Conservation (phyloP, 78 protist species). For the Isochrysis galbana region DNA sequence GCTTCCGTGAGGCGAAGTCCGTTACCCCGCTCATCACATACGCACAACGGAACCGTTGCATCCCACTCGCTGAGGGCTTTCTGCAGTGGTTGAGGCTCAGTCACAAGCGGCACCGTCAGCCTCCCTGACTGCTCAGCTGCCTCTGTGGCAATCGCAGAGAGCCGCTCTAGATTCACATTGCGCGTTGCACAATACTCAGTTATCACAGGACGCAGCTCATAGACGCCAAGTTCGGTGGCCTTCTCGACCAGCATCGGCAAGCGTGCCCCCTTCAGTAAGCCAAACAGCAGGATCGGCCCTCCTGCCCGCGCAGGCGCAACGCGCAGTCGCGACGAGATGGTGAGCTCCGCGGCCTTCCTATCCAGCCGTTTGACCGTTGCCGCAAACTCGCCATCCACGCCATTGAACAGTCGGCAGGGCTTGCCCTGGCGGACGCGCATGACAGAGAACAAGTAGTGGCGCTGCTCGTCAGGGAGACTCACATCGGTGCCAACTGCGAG, state of each 20-base stretch:
- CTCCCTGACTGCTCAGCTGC: conserved; percentile 6
- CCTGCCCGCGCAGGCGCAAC: no score
- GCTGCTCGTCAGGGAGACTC: not conserved
- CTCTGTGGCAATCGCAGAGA: not conserved
- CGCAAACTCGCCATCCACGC: not conserved
- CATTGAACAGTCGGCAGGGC: not conserved
- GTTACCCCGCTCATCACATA: not conserved
- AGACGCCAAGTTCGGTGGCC: not conserved
- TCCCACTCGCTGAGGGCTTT: not conserved
- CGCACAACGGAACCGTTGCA: no score
- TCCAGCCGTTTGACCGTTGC: not conserved
- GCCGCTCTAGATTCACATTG: not conserved
- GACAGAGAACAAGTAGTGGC: not conserved
- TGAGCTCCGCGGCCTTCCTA: no score
- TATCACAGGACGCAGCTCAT: not conserved
- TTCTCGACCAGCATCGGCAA: not conserved
- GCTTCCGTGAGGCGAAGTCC: not conserved
- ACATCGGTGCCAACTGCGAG: not conserved
- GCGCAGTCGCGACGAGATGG: not conserved
- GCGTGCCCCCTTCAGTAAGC: not conserved
- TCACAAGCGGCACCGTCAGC: not conserved
- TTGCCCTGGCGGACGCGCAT: not conserved
- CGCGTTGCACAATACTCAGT: not conserved
- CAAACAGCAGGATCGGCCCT: not conserved
- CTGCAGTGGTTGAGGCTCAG: not conserved